phyloP scores from a whole-genome alignment of 2,329 filamentous ascomycete species.

The Aspergillus aculeatus region DNA sequence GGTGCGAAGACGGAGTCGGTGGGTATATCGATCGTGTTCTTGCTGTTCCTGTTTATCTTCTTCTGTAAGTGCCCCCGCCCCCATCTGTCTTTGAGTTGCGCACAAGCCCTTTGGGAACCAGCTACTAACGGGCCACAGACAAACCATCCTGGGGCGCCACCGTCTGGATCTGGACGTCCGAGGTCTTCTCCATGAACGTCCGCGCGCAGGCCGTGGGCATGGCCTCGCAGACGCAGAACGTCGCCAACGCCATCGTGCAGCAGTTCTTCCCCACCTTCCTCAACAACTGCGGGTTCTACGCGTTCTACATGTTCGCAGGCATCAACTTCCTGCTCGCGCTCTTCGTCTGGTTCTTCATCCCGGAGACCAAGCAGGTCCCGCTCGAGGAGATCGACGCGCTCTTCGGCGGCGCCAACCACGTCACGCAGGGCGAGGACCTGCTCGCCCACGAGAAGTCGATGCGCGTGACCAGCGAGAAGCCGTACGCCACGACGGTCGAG shows the following conservation, averaged over 20 bases:
- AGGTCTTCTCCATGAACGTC: conserved; percentile 71
- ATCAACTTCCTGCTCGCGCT: conserved; percentile 51
- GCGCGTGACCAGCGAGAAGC: conserved; percentile 13
- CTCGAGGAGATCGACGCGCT: conserved; percentile 41
- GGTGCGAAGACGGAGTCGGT: conserved; percentile 59
- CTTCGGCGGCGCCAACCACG: conserved; percentile 40
- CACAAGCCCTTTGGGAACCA: not conserved
- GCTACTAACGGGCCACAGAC: conserved; percentile 40
- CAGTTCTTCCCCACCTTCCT: conserved; percentile 71
- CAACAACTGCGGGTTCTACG: conserved; percentile 56
- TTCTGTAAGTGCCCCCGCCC: conserved; percentile 30
- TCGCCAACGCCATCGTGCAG: conserved; percentile 66
- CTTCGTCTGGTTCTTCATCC: conserved; percentile 54
- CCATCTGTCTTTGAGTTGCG: no score
- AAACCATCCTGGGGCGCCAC: conserved; percentile 70
- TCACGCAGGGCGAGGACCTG: conserved; percentile 33
- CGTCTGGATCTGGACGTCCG: conserved; percentile 69
- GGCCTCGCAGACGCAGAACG: conserved; percentile 61
- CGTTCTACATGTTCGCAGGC: conserved; percentile 56
- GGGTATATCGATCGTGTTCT: conserved; percentile 66
- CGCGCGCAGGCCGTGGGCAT: conserved; percentile 69
- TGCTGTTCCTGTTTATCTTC: conserved; percentile 64
- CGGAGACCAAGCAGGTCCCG: conserved; percentile 50
- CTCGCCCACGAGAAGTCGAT: conserved; percentile 26
- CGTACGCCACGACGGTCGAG: conserved; percentile 24